Evolutionary conservation across 129 eudicot genomes (phyloP), one percentile per base, ranked within the genome.

Genomic region (Glebionis coronaria): DNA sequence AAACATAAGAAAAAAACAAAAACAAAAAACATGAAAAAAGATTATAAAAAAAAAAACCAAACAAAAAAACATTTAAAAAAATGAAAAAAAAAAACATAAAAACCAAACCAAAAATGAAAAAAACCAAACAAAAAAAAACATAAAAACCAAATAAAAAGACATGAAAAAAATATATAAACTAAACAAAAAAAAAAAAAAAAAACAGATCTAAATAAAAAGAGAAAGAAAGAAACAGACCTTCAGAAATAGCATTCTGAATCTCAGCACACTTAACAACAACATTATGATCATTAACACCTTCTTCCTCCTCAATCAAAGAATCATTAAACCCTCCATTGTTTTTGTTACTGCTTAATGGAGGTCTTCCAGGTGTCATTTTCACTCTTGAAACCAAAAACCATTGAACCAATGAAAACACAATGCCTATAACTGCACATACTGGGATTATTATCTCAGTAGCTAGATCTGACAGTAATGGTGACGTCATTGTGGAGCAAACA

Each of bases 221-320:
- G n/a, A n/a, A n/a, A n/a, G n/a, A n/a, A 69, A 40, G 44, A 14
- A 9, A 55, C 56, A 52, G 65, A 91, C 97, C 97, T 85, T 91
- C 93, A n/a, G 97, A 87, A 40, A 91, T 91, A 50, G 97, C 97
- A 40, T 46, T 85, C 64, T 91, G 97, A 45, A 91, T 91, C 46
- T 91, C 97, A 46, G 97, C 87, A 56, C 97, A 91, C 61, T 87
- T 91, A 10, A 44, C 77, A 52, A 87, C 88, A 60, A 87, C 93
- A 57, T 72, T 81, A 19, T 91, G 95, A 63, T 87, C 90, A 51
- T 85, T 85, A 40, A 87, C 68, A 47, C 97, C 95, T 45, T 87
- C 97, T 74, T 91, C 97, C 61, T 91, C 97, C 72, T 91, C 97
- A 71, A 91, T 87, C 75, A 91, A 71, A 61, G 61, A 88, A 42